Percentiles rank a stretch among this genome's conserved stretches.
Evolutionary conservation across 331 rosid species (phyloP).

Genomic region (Acacia concinna): DNA sequence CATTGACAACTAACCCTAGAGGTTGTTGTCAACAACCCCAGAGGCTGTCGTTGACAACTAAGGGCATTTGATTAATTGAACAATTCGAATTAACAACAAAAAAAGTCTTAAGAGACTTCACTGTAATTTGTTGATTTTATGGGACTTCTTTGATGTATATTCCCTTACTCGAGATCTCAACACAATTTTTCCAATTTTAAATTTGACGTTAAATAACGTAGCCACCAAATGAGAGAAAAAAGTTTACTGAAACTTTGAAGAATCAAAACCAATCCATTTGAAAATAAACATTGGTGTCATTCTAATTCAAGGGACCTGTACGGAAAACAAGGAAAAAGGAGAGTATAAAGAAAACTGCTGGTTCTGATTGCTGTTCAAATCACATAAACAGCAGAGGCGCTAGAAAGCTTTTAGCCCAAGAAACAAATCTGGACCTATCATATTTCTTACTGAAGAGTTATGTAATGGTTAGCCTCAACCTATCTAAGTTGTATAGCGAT

Average conservation of each 20-base stretch:
- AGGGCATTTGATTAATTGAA: too few relatives aligned
- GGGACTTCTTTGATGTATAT: too few relatives aligned
- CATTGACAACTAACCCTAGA: too few relatives aligned
- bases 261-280: constrained; percentile 2
- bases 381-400: constrained; percentile 15
- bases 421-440: background rate
- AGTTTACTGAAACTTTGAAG: constrained; percentile 2
- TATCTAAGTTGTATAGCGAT: constrained; percentile 9
- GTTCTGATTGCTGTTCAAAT: background rate
- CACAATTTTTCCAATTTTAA: too few relatives aligned
- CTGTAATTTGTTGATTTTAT: too few relatives aligned
- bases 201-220: background rate
- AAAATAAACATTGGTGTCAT: background rate
- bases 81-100: too few relatives aligned
- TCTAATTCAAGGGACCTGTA: background rate
- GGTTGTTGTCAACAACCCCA: too few relatives aligned
- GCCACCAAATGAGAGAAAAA: constrained; percentile 4
- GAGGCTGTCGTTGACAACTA: too few relatives aligned
- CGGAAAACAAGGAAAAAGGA: background rate
- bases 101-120: too few relatives aligned
- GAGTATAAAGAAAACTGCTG: background rate
- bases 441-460: constrained; percentile 11
- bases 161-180: too few relatives aligned
- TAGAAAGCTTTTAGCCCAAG: background rate
- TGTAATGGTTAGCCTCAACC: constrained; percentile 14